Evolutionary conservation across 2,329 filamentous ascomycete species (phyloP).

Genomic region (Ceratocystis cacaofunesta): DNA sequence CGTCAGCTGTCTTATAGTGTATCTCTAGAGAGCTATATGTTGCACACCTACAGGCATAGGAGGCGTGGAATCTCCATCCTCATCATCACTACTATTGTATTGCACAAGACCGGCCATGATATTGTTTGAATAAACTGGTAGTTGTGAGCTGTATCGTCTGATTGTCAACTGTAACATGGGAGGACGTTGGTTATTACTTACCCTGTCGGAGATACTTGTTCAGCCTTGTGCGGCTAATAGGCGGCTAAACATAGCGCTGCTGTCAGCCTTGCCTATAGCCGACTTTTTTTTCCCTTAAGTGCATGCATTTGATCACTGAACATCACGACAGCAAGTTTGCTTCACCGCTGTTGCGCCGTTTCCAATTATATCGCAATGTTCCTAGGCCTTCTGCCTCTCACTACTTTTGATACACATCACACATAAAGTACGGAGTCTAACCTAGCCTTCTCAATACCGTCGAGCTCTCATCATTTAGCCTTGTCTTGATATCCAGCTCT

Average conservation of each 20-base stretch:
- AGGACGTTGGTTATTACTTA: neutral
- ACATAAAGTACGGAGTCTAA: slow-evolving; percentile 17
- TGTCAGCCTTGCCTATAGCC: slow-evolving; percentile 9
- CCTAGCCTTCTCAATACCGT: slow-evolving; percentile 14
- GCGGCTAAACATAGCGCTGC: slow-evolving; percentile 1
- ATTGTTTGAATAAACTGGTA: neutral
- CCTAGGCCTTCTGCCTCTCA: neutral
- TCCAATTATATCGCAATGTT: neutral
- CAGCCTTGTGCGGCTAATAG: slow-evolving; percentile 4
- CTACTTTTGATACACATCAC: neutral
- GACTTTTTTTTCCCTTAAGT: slow-evolving; percentile 2
- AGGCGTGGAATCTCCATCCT: slow-evolving; percentile 24
- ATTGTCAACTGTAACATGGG: no score
- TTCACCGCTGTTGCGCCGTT: neutral
- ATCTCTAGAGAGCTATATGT: neutral
- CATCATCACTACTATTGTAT: slow-evolving; percentile 39
- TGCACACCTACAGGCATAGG: slow-evolving; percentile 1
- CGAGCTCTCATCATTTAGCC: slow-evolving; percentile 22
- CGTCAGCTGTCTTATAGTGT: neutral
- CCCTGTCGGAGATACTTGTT: neutral
- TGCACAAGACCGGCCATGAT: slow-evolving; percentile 33
- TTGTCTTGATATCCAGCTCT: slow-evolving; percentile 26
- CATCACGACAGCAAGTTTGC: neutral
- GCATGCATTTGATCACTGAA: neutral
- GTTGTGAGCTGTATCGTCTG: neutral